phyloP scores from a whole-genome alignment of 2,329 filamentous ascomycete genomes.

The Fusarium annulatum region DNA sequence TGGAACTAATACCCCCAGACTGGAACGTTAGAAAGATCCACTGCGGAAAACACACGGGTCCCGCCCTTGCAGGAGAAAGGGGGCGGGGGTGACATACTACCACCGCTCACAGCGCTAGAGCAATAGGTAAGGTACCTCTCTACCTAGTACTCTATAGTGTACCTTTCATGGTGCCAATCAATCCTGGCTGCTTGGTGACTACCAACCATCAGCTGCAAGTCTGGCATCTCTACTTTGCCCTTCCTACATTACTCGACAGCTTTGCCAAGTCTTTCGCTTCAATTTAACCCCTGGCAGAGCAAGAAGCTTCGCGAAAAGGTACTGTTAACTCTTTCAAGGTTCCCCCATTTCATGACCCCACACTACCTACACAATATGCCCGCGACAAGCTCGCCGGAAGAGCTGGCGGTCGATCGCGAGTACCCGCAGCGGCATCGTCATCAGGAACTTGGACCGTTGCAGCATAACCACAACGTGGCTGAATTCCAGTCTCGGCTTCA shows the following conservation, averaged over 20 bases:
- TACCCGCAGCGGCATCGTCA: constrained; percentile 27
- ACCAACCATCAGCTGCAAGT: not conserved
- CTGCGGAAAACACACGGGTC: not conserved
- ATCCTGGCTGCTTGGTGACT: not conserved
- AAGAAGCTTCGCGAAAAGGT: constrained; percentile 28
- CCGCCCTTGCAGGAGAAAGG: constrained; percentile 16
- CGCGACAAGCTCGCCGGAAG: constrained; percentile 39
- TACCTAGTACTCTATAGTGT: not conserved
- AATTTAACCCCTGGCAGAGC: constrained; percentile 14
- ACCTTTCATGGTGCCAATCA: not conserved
- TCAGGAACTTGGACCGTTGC: constrained; percentile 34
- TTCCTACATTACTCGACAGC: not conserved
- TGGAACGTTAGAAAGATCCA: constrained; percentile 2
- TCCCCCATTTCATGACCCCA: constrained; percentile 42
- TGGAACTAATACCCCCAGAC: constrained; percentile 32
- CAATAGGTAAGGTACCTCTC: not conserved
- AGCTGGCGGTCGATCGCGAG: constrained; percentile 38
- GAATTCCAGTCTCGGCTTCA: constrained; percentile 16
- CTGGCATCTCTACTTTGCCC: constrained; percentile 4
- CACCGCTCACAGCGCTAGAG: not conserved
- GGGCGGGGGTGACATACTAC: constrained; percentile 8
- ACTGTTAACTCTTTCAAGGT: constrained; percentile 17
- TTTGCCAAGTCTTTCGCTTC: constrained; percentile 35
- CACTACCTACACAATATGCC: constrained; percentile 39
- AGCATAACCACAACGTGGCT: constrained; percentile 19